Conservation (phyloP, 2,329 filamentous ascomycete genomes). For the Cercospora citrullina region DNA sequence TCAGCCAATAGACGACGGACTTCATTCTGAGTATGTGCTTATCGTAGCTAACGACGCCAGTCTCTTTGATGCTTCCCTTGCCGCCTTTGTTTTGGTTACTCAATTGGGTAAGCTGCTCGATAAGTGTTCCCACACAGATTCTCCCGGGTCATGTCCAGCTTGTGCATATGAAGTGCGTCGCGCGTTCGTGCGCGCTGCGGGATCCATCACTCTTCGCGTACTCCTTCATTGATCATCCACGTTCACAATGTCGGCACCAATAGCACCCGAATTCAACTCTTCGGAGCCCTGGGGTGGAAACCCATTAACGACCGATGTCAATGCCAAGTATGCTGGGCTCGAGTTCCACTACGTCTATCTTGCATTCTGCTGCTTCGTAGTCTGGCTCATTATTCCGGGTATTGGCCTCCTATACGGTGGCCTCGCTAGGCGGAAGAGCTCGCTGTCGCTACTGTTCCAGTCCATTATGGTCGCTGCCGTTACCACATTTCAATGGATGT, state of each 20-base stretch:
- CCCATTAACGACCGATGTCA: constrained; percentile 55
- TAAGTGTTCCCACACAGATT: not conserved
- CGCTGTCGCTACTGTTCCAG: constrained; percentile 63
- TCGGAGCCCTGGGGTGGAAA: constrained; percentile 56
- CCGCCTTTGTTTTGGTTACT: not conserved
- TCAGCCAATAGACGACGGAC: not conserved
- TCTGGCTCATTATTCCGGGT: constrained; percentile 67
- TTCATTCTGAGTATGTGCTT: not conserved
- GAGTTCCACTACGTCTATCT: constrained; percentile 65
- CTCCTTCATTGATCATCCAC: not conserved
- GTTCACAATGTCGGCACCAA: not conserved
- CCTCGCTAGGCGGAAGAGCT: constrained; percentile 62
- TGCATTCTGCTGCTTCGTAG: constrained; percentile 59
- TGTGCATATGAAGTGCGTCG: not conserved
- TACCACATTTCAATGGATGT: constrained; percentile 62
- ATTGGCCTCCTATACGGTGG: constrained; percentile 66
- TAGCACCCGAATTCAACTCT: constrained; percentile 43
- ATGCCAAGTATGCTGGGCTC: constrained; percentile 58
- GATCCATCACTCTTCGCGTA: not conserved
- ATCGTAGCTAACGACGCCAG: not conserved
- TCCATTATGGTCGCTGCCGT: constrained; percentile 59
- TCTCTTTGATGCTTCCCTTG: not conserved
- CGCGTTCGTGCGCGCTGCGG: not conserved
- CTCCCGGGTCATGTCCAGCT: not conserved
- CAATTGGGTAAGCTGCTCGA: not conserved